phyloP scores from a whole-genome alignment of 2,329 filamentous ascomycete genomes.

The Dothideomycetes sp. region DNA sequence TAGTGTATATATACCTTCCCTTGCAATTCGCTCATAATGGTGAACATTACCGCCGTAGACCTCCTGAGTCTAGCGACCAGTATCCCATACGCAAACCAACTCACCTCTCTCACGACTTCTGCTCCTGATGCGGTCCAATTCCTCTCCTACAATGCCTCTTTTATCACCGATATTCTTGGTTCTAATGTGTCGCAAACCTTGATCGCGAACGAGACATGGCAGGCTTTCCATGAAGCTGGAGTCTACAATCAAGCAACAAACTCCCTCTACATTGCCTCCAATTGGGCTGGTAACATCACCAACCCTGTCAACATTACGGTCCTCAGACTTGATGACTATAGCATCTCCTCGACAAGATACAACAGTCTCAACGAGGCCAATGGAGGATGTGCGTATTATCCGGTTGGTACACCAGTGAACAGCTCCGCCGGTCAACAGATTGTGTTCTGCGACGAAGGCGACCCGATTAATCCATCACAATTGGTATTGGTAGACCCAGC shows the following conservation, averaged over 20 bases:
- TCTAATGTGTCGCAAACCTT: slow-evolving; percentile 18
- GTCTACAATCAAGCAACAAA: slow-evolving; percentile 24
- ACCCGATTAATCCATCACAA: slow-evolving; percentile 15
- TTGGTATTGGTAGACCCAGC: slow-evolving; percentile 26
- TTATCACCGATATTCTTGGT: slow-evolving; percentile 20
- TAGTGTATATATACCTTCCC: too few species aligned
- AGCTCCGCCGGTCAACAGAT: slow-evolving; percentile 21
- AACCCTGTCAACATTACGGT: slow-evolving; percentile 25
- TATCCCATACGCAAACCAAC: slow-evolving; percentile 19
- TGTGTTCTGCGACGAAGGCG: slow-evolving; percentile 22
- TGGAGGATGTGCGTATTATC: slow-evolving; percentile 21
- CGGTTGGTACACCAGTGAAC: slow-evolving; percentile 17
- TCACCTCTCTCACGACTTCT: slow-evolving; percentile 17
- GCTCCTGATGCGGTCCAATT: slow-evolving; percentile 19
- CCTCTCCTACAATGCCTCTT: slow-evolving; percentile 18
- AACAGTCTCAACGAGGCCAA: slow-evolving; percentile 18
- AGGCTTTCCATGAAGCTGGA: slow-evolving; percentile 30
- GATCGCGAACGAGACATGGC: slow-evolving; percentile 15
- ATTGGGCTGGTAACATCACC: slow-evolving; percentile 21
- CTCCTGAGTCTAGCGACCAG: slow-evolving; percentile 20
- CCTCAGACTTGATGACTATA: slow-evolving; percentile 18
- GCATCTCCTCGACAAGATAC: slow-evolving; percentile 18
- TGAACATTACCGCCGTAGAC: slow-evolving; percentile 23
- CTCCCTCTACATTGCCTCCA: slow-evolving; percentile 32
- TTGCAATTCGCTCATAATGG: too few species aligned